Conservation (phyloP, 1,284 basidiomycete genomes). For the Malassezia japonica region DNA sequence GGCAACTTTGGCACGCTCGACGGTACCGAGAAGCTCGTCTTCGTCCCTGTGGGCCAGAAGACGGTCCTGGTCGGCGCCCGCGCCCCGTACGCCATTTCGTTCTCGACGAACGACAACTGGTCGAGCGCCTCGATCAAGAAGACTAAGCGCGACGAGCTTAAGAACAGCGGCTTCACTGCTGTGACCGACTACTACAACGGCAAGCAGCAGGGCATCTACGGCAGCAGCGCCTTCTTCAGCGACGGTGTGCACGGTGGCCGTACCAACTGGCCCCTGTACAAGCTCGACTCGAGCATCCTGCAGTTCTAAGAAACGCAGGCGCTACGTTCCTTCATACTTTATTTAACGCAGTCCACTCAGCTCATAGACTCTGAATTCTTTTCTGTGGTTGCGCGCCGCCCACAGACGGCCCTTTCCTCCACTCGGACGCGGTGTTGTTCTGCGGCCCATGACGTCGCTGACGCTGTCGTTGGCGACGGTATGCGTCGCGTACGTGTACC, state of each 20-base stretch:
- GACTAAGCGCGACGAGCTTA: constrained; percentile 27
- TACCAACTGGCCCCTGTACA: constrained; percentile 27
- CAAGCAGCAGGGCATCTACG: constrained; percentile 30
- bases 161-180: constrained; percentile 32
- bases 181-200: constrained; percentile 35
- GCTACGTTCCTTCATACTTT: no score
- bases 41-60: constrained; percentile 18
- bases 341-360: no score
- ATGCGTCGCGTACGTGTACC: constrained; percentile 10
- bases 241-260: constrained; percentile 34
- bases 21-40: constrained; percentile 38
- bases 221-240: constrained; percentile 40
- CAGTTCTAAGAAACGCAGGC: constrained; percentile 13
- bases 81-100: constrained; percentile 34
- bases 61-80: constrained; percentile 34
- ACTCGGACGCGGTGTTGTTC: no score
- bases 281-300: constrained; percentile 17
- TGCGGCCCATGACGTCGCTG: no score
- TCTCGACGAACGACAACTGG: constrained; percentile 34
- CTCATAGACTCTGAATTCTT: no score
- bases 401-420: no score
- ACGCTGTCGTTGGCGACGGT: neutral
- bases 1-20: constrained; percentile 29
- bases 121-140: constrained; percentile 22
- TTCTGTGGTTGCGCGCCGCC: no score